Base-by-base conservation (phyloP, 805 yeast genomes). In the Torulaspora delbrueckii region DNA sequence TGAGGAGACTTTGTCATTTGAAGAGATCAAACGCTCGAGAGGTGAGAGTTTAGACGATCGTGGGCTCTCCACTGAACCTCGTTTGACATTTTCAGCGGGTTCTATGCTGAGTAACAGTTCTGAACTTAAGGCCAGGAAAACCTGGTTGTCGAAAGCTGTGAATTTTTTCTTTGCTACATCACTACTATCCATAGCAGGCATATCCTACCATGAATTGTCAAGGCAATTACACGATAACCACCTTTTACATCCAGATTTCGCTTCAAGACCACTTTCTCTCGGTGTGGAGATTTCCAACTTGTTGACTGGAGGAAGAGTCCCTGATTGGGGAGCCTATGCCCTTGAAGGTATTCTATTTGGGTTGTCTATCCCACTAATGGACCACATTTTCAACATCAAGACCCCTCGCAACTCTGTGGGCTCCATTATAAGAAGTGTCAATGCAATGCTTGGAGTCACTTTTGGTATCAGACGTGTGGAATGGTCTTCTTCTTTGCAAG, bases 401-500 rank as follows among this genome's bases (percentile, higher is more conserved):
- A 41, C 43, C 25, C 42, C 48, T 16, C 46, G 35, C 33, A 45
- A 42, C 33, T 47, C 58, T 7, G 36, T 45, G 37, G 40, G 55
- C n/a, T 52, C 59, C 13, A 52, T 62, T 2, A 47, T 60, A 22
- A 57, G 52, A 39, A 51, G 53, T 45, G 51, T 52, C 14, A 76
- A 83, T 45, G 83, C 87, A 2, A 74, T 84, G 55, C 66, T 84
- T 35, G 95, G 95, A 2, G 76, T 85, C 28, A 74, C 81, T 4
- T 84, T 80, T 57, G 88, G 87, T 19, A 74, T 85, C 27, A 74
- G 86, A 54, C 80, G 78, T 52, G 70, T 82, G 31, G 83, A 81
- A 55, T 84, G 91, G 91, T 66, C 73, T 40, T 75, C 84, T 0
- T 73, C 81, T 14, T 65, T 79, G 35, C 89, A 85, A 56, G 82